Evolutionary conservation across 169 alveolate species (phyloP), one percentile per base, ranked within the genome.

Genomic region (Perkinsus marinus): DNA sequence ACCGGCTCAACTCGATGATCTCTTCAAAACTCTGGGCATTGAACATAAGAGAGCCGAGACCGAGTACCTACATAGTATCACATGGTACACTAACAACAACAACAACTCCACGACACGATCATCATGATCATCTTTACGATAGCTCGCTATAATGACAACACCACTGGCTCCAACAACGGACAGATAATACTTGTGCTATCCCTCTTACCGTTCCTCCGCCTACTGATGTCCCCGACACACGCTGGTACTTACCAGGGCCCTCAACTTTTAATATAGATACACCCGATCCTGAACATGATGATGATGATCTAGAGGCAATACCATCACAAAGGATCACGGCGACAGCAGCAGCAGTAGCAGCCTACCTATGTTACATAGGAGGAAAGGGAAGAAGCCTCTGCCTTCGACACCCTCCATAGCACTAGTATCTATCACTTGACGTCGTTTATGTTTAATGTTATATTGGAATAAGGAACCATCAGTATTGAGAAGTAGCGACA

Each of bases 181-280:
- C 46, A 3, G 46, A 3, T 41, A 6, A n/a, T n/a, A n/a, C n/a
- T n/a, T n/a, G n/a, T n/a, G n/a, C n/a, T n/a, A n/a, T n/a, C 3
- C 46, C 46, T 6, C 46, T 41, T 43, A 95, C 90, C 22, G 97
- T 96, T 0, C 97, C 98, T 26, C 98, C 98, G 0, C 98, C 98
- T 90, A 96, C 92, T 91, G 96, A 94, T 46, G 97, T 96, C 22
- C 98, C 98, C 34, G 96, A 93, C 17, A 96, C 92, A 39, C 94
- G 68, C 17, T 0, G 39, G 90, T 41, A 93, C 36, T 38, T 30
- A 0, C 39, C 90, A 34, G 38, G 26, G 16, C 91, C 93, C 39
- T 93, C 89, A 0, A 96, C 95, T 92, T 96, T 95, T 89, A 96
- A 91, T 68, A 97, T 95, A 0, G 97, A 95, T 37, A 96, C 97